Evolutionary conservation across 1,284 basidiomycete genomes (phyloP).

Genomic region (Meira miltonrushii): DNA sequence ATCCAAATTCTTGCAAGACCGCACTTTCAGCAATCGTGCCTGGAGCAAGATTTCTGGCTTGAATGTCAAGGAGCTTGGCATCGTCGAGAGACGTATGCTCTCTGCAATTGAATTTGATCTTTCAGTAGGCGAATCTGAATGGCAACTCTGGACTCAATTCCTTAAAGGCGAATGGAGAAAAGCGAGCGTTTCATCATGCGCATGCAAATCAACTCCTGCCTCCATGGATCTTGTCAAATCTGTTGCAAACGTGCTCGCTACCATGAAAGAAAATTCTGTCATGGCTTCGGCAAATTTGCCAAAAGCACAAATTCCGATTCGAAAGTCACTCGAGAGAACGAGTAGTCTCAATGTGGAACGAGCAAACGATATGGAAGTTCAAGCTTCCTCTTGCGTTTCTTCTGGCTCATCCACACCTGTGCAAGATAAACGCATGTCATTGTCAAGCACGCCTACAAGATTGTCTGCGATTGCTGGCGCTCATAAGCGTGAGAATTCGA

Average conservation of each 20-base stretch:
- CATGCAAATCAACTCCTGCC: too few relatives aligned
- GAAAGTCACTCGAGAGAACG: too few relatives aligned
- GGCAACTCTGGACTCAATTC: conserved; percentile 32
- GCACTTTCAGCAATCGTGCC: conserved; percentile 79
- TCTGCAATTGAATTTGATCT: conserved; percentile 54
- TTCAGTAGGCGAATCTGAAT: conserved; percentile 45
- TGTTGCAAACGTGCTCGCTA: neutral
- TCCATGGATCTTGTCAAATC: too few relatives aligned
- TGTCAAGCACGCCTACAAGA: too few relatives aligned
- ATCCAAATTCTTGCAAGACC: conserved; percentile 85
- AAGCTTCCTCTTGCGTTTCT: too few relatives aligned
- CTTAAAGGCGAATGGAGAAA: conserved; percentile 6
- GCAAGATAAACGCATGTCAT: too few relatives aligned
- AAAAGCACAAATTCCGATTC: too few relatives aligned
- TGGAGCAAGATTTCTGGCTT: conserved; percentile 69
- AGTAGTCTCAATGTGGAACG: too few relatives aligned
- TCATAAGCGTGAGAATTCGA: too few relatives aligned
- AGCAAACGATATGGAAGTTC: too few relatives aligned
- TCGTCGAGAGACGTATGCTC: conserved; percentile 55
- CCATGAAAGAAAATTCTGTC: conserved; percentile 1
- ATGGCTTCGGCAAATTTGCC: neutral
- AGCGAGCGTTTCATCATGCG: neutral
- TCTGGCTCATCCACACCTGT: too few relatives aligned
- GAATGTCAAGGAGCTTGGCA: conserved; percentile 53
- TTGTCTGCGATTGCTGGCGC: too few relatives aligned